phyloP scores from a whole-genome alignment of 805 yeast genomes.

The Metschnikowia colocasiae region DNA sequence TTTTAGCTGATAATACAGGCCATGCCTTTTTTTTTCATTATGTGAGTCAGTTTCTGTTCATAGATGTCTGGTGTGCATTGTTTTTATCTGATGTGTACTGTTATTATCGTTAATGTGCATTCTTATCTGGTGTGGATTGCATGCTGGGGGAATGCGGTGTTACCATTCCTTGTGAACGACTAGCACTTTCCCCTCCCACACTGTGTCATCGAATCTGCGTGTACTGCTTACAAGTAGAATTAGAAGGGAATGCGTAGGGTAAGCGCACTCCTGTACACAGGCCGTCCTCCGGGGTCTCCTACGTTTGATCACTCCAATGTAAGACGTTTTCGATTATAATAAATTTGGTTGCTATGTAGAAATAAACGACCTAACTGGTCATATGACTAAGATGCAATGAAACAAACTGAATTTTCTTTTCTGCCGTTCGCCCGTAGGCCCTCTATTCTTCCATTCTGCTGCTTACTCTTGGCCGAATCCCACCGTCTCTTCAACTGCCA shows the following conservation, averaged over 20 bases:
- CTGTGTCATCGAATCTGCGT: neutral
- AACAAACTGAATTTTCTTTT: neutral
- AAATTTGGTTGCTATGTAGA: slow-evolving; percentile 5
- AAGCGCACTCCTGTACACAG: neutral
- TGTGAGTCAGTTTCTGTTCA: too few relatives aligned
- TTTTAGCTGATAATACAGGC: too few relatives aligned
- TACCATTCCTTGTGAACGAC: neutral
- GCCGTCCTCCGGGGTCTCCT: neutral
- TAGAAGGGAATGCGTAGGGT: neutral
- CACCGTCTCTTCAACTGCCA: slow-evolving; percentile 98
- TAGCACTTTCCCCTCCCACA: neutral
- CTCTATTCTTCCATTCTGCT: neutral
- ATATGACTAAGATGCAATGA: slow-evolving; percentile 4
- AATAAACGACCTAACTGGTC: slow-evolving; percentile 3
- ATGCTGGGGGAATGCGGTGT: too few relatives aligned
- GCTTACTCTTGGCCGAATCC: slow-evolving; percentile 95
- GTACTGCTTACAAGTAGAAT: neutral
- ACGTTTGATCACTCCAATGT: neutral
- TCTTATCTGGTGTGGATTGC: too few relatives aligned
- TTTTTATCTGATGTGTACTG: too few relatives aligned
- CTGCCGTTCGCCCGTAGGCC: neutral
- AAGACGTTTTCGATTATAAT: neutral
- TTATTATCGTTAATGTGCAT: too few relatives aligned
- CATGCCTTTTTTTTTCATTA: too few relatives aligned
- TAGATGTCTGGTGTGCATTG: too few relatives aligned